phyloP scores from a whole-genome alignment of 2,329 filamentous ascomycete genomes.

The Graphium sp. region DNA sequence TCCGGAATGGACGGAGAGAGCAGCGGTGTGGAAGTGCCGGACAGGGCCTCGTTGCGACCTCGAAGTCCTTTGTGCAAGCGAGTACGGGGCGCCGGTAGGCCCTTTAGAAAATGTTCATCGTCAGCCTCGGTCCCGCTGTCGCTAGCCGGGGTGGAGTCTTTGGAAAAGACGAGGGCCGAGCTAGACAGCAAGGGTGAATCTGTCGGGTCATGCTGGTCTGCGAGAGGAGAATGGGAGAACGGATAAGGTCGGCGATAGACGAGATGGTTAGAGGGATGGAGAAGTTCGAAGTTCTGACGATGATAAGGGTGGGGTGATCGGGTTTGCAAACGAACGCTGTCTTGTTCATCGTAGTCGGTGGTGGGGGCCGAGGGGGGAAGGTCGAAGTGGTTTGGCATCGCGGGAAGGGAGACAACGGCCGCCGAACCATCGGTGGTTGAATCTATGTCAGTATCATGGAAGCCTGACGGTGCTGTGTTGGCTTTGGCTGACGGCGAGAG shows the following conservation, averaged over 20 bases:
- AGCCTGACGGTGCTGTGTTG: no score
- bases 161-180: conserved; percentile 15
- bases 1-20: conserved; percentile 28
- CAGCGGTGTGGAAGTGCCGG: conserved; percentile 36
- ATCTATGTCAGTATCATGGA: no score
- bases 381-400: no score
- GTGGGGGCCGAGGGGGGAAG: no score
- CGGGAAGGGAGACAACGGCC: no score
- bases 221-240: no score
- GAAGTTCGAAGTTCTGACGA: conserved; percentile 37
- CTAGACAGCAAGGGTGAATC: no score
- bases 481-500: no score
- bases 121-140: conserved; percentile 93
- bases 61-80: conserved; percentile 64
- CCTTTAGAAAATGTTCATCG: conserved; percentile 78
- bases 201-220: no score
- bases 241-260: neutral
- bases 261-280: conserved; percentile 25
- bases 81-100: conserved; percentile 62
- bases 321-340: conserved; percentile 28
- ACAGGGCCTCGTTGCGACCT: conserved; percentile 35
- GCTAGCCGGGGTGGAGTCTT: conserved; percentile 47
- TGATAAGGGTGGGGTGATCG: conserved; percentile 55
- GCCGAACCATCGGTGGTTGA: no score
- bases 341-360: conserved; percentile 17